Evolutionary conservation across 345 rosid species (phyloP).

Genomic region (Xanthoceras sorbifolium): DNA sequence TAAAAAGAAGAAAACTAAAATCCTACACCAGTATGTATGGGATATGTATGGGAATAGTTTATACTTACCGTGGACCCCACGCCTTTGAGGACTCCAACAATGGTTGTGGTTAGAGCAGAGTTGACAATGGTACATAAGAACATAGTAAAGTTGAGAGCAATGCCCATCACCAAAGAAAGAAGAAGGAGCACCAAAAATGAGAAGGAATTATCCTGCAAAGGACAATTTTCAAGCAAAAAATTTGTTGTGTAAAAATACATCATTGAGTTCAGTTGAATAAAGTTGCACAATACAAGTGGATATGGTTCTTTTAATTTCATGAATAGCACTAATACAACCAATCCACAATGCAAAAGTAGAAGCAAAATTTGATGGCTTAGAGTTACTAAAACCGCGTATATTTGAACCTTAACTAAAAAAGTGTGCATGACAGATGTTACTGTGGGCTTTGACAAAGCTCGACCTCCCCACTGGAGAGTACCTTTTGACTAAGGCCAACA

Average conservation of each 20-base stretch:
- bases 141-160: slow-evolving; percentile 93
- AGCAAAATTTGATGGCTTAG: not conserved
- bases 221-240: slow-evolving; percentile 24
- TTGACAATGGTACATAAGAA: slow-evolving; percentile 95
- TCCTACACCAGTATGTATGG: not conserved
- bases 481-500: no score
- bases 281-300: not conserved
- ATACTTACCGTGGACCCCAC: slow-evolving; percentile 89
- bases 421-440: not conserved
- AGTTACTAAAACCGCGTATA: not conserved
- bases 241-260: not conserved
- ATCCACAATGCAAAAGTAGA: not conserved
- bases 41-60: not conserved
- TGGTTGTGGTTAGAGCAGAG: slow-evolving; percentile 95
- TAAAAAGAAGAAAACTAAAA: not conserved
- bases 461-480: no score
- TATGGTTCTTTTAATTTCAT: not conserved
- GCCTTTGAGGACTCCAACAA: slow-evolving; percentile 97
- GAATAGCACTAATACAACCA: not conserved
- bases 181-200: slow-evolving; percentile 64
- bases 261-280: not conserved
- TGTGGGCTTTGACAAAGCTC: no score
- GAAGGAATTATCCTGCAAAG: slow-evolving; percentile 70
- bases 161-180: slow-evolving; percentile 90
- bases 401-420: not conserved